Evolutionary conservation across 495 filamentous ascomycete species (phyloP).

Genomic region (Peziza echinospora): DNA sequence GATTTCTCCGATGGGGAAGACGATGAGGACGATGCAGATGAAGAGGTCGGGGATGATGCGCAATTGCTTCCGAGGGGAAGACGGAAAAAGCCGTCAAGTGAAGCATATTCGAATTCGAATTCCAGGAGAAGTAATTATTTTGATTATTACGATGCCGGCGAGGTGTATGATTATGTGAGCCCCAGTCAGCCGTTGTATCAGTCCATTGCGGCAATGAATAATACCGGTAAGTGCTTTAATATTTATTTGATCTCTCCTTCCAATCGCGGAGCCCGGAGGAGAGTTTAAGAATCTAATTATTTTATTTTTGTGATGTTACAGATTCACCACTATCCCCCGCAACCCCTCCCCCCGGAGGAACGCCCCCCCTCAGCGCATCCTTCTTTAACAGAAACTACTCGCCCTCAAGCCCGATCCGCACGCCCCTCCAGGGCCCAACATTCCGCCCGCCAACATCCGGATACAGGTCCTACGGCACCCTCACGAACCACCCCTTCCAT

Average conservation of each 20-base stretch:
- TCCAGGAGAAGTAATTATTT: conserved; percentile 7
- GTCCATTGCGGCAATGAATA: neutral
- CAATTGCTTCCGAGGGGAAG: neutral
- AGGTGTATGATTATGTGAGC: neutral
- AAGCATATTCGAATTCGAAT: conserved; percentile 1
- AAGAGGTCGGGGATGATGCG: conserved; percentile 3
- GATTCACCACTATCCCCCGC: neutral
- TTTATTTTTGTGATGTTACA: too few species aligned
- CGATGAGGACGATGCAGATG: conserved; percentile 10
- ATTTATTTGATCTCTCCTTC: too few species aligned
- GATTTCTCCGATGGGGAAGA: too few species aligned
- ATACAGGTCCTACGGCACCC: conserved; percentile 18
- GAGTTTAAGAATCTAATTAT: too few species aligned
- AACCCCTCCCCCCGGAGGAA: neutral
- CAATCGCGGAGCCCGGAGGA: too few species aligned
- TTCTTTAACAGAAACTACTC: conserved; percentile 10
- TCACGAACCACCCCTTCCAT: conserved; percentile 17
- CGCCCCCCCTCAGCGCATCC: conserved; percentile 13
- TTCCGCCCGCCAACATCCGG: conserved; percentile 16
- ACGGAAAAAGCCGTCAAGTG: neutral
- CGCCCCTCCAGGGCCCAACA: conserved; percentile 9
- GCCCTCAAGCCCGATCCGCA: conserved; percentile 6
- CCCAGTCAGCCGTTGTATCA: neutral
- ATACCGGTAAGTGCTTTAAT: neutral
- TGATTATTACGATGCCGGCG: neutral